Evolutionary conservation across 192 early-diverging fungal species (phyloP).

Genomic region (Mycoemilia scoparia): DNA sequence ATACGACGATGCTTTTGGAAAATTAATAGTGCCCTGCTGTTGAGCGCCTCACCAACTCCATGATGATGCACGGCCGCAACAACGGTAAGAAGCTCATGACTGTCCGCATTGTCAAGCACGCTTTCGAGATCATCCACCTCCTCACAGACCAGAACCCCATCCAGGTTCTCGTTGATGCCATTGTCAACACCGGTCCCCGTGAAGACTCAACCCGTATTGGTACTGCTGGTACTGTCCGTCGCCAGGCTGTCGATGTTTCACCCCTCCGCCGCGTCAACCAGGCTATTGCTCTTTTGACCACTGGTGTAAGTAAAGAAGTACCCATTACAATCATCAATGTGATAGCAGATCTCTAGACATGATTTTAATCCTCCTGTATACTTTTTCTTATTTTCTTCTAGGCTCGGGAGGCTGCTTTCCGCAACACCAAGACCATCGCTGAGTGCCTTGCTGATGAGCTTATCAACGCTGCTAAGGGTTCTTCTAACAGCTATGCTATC

Average conservation of each 20-base stretch:
- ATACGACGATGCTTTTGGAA: too few species aligned
- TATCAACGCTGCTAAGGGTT: constrained; percentile 96
- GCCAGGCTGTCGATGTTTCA: constrained; percentile 99
- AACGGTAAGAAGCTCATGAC: constrained; percentile 99
- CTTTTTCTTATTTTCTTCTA: too few species aligned
- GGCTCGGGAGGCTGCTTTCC: constrained; percentile 96
- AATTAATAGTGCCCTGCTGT: constrained; percentile 98
- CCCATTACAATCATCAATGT: neutral
- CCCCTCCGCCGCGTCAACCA: constrained; percentile 96
- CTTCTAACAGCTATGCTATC: constrained; percentile 99
- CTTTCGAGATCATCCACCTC: constrained; percentile 97
- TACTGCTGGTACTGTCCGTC: constrained; percentile 90
- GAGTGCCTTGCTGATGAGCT: constrained; percentile 99
- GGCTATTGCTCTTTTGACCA: constrained; percentile 83
- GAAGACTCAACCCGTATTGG: constrained; percentile 99
- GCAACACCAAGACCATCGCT: constrained; percentile 99
- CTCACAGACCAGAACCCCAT: constrained; percentile 96
- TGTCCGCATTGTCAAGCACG: constrained; percentile 95
- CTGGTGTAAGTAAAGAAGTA: constrained; percentile 53
- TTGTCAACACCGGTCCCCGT: constrained; percentile 97
- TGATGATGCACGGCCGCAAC: constrained; percentile 99
- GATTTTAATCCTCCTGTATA: constrained; percentile 26
- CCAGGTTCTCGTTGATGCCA: constrained; percentile 94
- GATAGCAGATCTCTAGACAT: neutral
- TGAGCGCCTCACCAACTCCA: constrained; percentile 94